Conservation (phyloP, 805 yeast genomes). For the Candida gorgasii region DNA sequence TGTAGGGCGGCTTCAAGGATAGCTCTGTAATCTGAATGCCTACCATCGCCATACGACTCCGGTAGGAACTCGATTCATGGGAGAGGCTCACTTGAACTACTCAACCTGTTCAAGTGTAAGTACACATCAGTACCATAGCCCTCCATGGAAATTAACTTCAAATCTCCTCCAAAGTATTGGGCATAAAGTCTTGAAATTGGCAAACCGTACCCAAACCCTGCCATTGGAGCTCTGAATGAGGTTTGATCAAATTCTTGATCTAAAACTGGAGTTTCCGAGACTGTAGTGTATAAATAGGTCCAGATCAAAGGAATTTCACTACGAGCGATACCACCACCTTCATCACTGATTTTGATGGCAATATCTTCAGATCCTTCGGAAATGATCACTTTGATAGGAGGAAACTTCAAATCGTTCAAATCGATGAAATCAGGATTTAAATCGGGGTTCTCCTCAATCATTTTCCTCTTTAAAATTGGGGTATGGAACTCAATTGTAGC, state of each 20-base stretch:
- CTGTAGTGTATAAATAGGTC: constrained; percentile 91
- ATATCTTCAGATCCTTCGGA: constrained; percentile 90
- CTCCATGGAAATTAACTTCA: constrained; percentile 85
- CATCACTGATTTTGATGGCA: constrained; percentile 86
- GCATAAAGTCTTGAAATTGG: constrained; percentile 86
- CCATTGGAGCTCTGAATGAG: constrained; percentile 86
- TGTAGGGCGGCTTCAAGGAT: neutral
- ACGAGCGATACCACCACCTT: constrained; percentile 92
- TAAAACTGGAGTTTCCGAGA: constrained; percentile 65
- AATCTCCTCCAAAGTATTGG: constrained; percentile 87
- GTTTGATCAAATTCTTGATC: constrained; percentile 59
- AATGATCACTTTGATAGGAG: constrained; percentile 83
- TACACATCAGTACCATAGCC: constrained; percentile 95
- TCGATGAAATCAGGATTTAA: constrained; percentile 37
- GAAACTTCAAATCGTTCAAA: constrained; percentile 68
- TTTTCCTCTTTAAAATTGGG: constrained; percentile 42
- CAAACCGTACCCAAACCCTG: constrained; percentile 90
- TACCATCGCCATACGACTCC: neutral
- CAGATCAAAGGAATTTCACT: constrained; percentile 81
- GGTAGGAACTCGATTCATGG: constrained; percentile 31
- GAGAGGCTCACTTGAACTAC: constrained; percentile 70
- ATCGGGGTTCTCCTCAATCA: constrained; percentile 44
- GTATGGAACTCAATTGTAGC: constrained; percentile 86
- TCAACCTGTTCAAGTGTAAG: constrained; percentile 77
- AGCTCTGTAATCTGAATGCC: neutral